phyloP scores from a whole-genome alignment of 2,329 filamentous ascomycete species.

The Paraconiothyrium sp. region DNA sequence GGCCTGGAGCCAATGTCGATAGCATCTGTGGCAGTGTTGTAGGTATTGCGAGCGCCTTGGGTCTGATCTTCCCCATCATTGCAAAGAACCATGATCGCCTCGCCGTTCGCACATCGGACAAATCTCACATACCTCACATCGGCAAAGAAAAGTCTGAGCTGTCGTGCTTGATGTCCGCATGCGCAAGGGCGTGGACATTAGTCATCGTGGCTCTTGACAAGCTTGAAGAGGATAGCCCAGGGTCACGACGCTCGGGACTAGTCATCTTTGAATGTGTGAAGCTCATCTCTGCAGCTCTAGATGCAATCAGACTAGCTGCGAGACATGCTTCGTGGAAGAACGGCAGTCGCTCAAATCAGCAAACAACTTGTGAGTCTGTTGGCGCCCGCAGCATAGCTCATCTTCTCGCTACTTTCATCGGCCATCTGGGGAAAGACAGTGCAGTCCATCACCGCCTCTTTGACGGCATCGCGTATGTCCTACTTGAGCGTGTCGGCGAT shows the following conservation, averaged over 20 bases:
- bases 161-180: slow-evolving; percentile 36
- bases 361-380: slow-evolving; percentile 31
- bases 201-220: slow-evolving; percentile 42
- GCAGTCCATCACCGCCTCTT: slow-evolving; percentile 52
- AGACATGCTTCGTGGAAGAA: slow-evolving; percentile 28
- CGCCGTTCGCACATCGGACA: slow-evolving; percentile 21
- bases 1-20: slow-evolving; percentile 23
- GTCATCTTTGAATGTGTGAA: slow-evolving; percentile 45
- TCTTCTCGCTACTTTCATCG: slow-evolving; percentile 49
- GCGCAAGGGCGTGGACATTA: slow-evolving; percentile 43
- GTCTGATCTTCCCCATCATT: slow-evolving; percentile 33
- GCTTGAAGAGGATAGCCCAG: slow-evolving; percentile 25
- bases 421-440: slow-evolving; percentile 47
- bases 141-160: slow-evolving; percentile 40
- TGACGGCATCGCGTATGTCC: slow-evolving; percentile 54
- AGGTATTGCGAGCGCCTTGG: slow-evolving; percentile 32
- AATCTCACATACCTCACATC: slow-evolving; percentile 21
- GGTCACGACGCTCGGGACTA: slow-evolving; percentile 27
- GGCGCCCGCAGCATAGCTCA: slow-evolving; percentile 41
- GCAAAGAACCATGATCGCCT: slow-evolving; percentile 33
- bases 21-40: slow-evolving; percentile 39
- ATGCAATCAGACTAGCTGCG: slow-evolving; percentile 41
- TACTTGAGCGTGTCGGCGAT: slow-evolving; percentile 52
- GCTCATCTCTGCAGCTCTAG: slow-evolving; percentile 50
- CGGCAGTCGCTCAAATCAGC: slow-evolving; percentile 17